Conservation (phyloP, 1,284 basidiomycete genomes). For the Naganishia cerealis region DNA sequence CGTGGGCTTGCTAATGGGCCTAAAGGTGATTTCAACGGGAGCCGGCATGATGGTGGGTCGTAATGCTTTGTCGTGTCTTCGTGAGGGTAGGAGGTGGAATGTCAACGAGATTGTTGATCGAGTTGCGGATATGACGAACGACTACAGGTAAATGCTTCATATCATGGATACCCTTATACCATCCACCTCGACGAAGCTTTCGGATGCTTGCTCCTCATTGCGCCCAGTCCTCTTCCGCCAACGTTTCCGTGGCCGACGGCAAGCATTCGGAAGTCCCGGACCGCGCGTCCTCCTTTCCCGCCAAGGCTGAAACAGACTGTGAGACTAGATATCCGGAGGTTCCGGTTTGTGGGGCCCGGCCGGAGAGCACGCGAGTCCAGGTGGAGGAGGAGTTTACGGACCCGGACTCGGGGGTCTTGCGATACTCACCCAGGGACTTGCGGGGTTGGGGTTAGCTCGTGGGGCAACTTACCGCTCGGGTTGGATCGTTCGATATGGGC, state of each 20-base stretch:
- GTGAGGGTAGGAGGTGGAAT: not conserved
- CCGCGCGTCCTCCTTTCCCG: not conserved
- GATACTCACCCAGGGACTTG: too few relatives aligned
- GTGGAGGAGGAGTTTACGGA: too few relatives aligned
- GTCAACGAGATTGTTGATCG: not conserved
- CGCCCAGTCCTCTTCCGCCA: not conserved
- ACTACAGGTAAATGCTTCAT: not conserved
- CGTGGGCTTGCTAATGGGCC: conserved; percentile 15
- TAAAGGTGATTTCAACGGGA: conserved; percentile 25
- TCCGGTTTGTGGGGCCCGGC: too few relatives aligned
- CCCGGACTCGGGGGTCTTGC: too few relatives aligned
- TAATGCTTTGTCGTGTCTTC: not conserved
- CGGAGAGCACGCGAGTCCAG: too few relatives aligned
- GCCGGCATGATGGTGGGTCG: conserved; percentile 10
- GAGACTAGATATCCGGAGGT: too few relatives aligned
- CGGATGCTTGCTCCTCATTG: too few relatives aligned
- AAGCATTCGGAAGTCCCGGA: too few relatives aligned
- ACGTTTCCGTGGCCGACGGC: not conserved
- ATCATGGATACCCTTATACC: not conserved
- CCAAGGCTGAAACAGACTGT: too few relatives aligned
- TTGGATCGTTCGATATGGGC: too few relatives aligned
- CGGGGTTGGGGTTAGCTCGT: too few relatives aligned
- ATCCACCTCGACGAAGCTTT: not conserved
- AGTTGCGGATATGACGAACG: not conserved
- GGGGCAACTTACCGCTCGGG: too few relatives aligned